Evolutionary conservation across 306 rosid species (phyloP), one percentile per base, ranked within the genome.

Genomic region (Cotoneaster glaucophyllus): DNA sequence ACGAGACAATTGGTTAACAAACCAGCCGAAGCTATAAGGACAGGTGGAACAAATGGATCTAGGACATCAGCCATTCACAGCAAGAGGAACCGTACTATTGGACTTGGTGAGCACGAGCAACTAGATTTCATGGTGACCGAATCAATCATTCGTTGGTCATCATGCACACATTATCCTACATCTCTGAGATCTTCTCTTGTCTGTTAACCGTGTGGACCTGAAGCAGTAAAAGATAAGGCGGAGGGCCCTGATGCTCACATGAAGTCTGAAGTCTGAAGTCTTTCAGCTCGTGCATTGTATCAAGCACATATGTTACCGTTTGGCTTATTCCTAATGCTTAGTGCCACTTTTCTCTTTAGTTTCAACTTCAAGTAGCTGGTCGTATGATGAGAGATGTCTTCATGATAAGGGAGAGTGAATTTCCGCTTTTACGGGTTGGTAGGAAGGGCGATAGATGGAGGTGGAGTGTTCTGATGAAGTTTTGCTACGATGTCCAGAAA

Each of bases 131-230:
- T 89, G 77, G 96, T 93, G 80, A 79, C 93, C 3, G 93, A 93
- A 83, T 91, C 97, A 18, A 90, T 93, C 65, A 93, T 91, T 39
- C 89, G 98, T 9, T 93, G 98, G 98, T 89, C 93, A 14, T 93
- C 98, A 0, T 93, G 97, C 83, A 93, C 98, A 0, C 93, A 89
- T 53, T 89, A 89, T 56, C 86, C 90, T 11, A 86, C 93, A 66
- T 89, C 97, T 37, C 86, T 88, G 62, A 81, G 91, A 83, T 89
- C 92, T 64, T 93, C 98, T 39, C 93, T 93, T 28, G 93, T 91
- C 80, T 93, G 95, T 77, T 93, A 84, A 34, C 12, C 45, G 45
- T 17, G 7, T 32, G 44, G 69, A 65, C 69, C 69, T 65, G 48
- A 29, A 63, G 34, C 67, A 0, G 67, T 63, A 63, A 29, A 29